Conservation (phyloP, 495 filamentous ascomycete species). For the Penicillium simplicissimum region DNA sequence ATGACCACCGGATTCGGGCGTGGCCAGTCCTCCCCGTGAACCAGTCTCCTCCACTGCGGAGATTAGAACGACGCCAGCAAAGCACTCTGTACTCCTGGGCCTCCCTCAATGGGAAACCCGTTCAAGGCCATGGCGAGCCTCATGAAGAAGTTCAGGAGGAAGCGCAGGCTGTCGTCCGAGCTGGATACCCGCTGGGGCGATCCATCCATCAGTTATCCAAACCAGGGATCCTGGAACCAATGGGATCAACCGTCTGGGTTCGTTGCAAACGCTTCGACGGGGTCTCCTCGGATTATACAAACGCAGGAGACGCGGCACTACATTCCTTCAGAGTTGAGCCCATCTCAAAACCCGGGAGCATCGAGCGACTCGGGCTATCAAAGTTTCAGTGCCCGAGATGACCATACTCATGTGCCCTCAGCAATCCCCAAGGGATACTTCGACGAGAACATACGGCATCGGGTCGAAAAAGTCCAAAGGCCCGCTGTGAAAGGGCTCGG, state of each 20-base stretch:
- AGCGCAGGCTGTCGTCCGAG: constrained; percentile 43
- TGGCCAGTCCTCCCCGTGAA: constrained; percentile 23
- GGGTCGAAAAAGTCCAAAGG: constrained; percentile 12
- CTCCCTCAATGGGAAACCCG: constrained; percentile 29
- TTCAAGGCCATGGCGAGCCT: constrained; percentile 37
- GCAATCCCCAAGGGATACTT: constrained; percentile 44
- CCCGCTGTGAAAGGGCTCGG: constrained; percentile 13
- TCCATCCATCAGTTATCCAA: constrained; percentile 44
- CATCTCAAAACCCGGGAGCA: not conserved
- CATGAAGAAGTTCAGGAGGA: constrained; percentile 40
- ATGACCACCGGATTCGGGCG: constrained; percentile 25
- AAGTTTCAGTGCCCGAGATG: constrained; percentile 10
- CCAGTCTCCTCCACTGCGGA: not conserved
- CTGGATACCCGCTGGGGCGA: constrained; percentile 48
- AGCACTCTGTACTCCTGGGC: not conserved
- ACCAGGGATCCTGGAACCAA: constrained; percentile 48
- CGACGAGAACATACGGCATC: constrained; percentile 34
- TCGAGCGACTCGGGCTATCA: constrained; percentile 7
- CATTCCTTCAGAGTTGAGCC: constrained; percentile 5
- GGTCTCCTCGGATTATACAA: not conserved
- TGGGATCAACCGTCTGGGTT: constrained; percentile 28
- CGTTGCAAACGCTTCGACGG: constrained; percentile 13
- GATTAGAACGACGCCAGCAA: not conserved
- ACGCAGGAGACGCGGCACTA: constrained; percentile 13
- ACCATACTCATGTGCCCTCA: constrained; percentile 2